Evolutionary conservation across 345 rosid genomes (phyloP).

Genomic region (Lepidium didymum): DNA sequence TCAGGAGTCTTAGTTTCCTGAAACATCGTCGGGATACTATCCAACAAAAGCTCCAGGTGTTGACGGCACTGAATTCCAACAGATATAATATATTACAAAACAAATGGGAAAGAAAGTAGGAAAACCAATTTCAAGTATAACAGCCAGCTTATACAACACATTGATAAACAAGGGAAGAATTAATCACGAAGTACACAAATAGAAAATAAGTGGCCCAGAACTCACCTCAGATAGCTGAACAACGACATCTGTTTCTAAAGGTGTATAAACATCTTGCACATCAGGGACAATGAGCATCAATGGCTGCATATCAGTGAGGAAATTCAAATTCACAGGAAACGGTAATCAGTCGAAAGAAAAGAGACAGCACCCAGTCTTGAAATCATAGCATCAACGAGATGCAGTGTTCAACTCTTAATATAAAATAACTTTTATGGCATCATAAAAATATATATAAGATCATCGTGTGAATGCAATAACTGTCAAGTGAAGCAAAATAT

Average conservation of each 20-base stretch:
- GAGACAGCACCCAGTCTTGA: background rate
- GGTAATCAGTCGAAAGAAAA: slow-evolving; percentile 45
- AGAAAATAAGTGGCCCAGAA: slow-evolving; percentile 2
- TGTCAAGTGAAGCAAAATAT: background rate
- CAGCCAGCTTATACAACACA: background rate
- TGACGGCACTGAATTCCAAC: slow-evolving; percentile 69
- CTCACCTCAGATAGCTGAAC: slow-evolving; percentile 86
- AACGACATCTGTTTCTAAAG: slow-evolving; percentile 73
- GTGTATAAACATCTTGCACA: slow-evolving; percentile 91
- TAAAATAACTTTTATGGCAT: background rate
- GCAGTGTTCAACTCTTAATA: background rate
- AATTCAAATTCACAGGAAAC: slow-evolving; percentile 12
- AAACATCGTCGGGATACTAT: slow-evolving; percentile 94
- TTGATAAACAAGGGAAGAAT: background rate
- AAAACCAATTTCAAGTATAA: background rate
- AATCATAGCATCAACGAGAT: background rate
- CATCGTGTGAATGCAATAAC: background rate
- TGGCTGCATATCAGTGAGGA: slow-evolving; percentile 52
- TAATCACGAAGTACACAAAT: background rate
- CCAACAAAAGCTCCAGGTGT: slow-evolving; percentile 88
- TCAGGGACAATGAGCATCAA: slow-evolving; percentile 95
- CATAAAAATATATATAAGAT: background rate
- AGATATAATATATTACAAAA: background rate
- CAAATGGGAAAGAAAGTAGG: background rate
- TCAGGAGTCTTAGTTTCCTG: slow-evolving; percentile 75